Evolutionary conservation across 345 rosid genomes (phyloP), one percentile per base, ranked within the genome.

Genomic region (Angophora floribunda): DNA sequence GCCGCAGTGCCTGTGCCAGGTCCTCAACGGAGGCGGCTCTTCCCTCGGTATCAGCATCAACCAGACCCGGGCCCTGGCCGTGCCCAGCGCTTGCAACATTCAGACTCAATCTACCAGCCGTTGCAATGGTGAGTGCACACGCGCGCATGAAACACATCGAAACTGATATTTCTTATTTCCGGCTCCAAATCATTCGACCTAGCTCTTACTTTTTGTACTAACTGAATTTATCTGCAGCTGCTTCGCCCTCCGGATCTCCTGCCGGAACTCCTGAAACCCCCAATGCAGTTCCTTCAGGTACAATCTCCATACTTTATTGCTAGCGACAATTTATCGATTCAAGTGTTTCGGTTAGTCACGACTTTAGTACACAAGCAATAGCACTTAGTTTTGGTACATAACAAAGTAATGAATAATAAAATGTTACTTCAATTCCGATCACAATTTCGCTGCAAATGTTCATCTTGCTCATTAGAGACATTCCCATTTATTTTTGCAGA

Each of bases 1-100:
- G 13, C 98, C 98, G 13, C 93, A 90, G 84, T 96, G 96, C 91
- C 94, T 95, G 75, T 97, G 97, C 91, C 86, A 94, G 32, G 93
- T 91, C 78, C 92, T 96, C 87, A 94, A 89, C 22, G 88, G 92
- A 51, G 93, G 91, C 13, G 92, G 89, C 36, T 93, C 95, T 49
- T 89, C 93, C 19, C 45, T 93, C 50, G 97, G 97, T 12, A 88
- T 95, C 85, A 89, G 51, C 90, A 91, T 97, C 45, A 97, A 95
- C 91, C 95, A 92, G 86, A 97, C 97, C 79, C 94, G 89, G 28
- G 97, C 98, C 85, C 84, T 96, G 84, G 89, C 93, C 47, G 96
- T 96, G 85, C 97, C 99, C 32, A 90, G 91, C 67, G 93, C 93
- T 63, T 97, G 98, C 85, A 91, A 90, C 53, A 93, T 97, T 51